Evolutionary conservation across 2,329 filamentous ascomycete species (phyloP), one percentile per base, ranked within the genome.

Genomic region (Venturia asperata): DNA sequence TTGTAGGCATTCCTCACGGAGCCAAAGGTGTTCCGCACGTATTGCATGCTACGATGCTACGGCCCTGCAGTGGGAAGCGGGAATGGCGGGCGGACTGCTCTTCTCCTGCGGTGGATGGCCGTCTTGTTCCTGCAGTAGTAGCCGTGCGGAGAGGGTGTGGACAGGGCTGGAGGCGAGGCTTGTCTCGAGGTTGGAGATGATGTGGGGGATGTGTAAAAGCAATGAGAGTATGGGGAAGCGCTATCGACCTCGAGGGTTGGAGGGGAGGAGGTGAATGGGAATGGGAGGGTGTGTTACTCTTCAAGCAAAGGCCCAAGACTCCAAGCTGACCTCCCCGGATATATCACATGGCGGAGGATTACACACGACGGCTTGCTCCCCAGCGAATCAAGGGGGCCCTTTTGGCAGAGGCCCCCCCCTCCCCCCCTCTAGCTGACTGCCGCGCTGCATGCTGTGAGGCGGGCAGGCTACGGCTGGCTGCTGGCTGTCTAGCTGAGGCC

Each of bases 1-100:
- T 99, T 99, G 94, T 94, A 99, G 77, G 94, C 93, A 80, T 94
- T 97, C 71, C 92, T 96, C 72, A 99, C 93, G 63, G 92, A 95
- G 75, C 92, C 92, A 77, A 91, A 94, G 72, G 97, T 85, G 74
- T 92, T 96, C 71, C 94, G 86, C 70, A 97, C 92, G 89, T 97
- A 97, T 83, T 97, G 92, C 94, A 97, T 97, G 68, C 67, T 56
- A 6, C 27, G 52, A 15, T 41, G 39, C 39, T 41, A 41, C 9
- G 9, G 30, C 52, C 30, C 52, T 52, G 64, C 66, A 63, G 72
- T 5, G 60, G 19, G 52, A 30, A 10, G 27, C 52, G 52, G 52
- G 52, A 56, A 6, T 30, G 52, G 52, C 15, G 15, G 47, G 13
- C 9, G 47, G 47, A 27, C 24, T 17, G 11, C 42, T 45, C 45